Conservation (phyloP, 768 basidiomycete genomes). For the Steccherinum ochraceum region DNA sequence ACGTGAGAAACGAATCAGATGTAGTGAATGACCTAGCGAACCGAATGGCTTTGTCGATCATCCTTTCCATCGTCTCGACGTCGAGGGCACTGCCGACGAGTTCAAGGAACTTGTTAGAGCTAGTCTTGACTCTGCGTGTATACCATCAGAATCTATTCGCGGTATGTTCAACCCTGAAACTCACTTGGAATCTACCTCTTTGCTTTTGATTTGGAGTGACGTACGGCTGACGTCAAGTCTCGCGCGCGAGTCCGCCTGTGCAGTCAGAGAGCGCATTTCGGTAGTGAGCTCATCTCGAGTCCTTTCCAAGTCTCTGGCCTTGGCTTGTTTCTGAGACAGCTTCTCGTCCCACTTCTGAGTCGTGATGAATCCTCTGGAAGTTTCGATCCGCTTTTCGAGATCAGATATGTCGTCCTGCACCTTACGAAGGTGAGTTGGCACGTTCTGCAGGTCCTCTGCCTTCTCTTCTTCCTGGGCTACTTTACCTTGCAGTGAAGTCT, state of each 20-base stretch:
- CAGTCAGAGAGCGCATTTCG: conserved; percentile 65
- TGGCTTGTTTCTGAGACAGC: conserved; percentile 45
- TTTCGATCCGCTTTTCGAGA: conserved; percentile 54
- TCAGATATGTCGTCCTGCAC: conserved; percentile 63
- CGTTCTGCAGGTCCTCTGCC: conserved; percentile 49
- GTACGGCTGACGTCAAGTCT: conserved; percentile 67
- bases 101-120: conserved; percentile 56
- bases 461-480: conserved; percentile 47
- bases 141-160: conserved; percentile 2
- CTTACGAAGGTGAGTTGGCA: conserved; percentile 48
- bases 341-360: conserved; percentile 60
- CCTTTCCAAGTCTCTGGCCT: conserved; percentile 58
- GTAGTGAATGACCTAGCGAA: background rate
- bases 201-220: conserved; percentile 58
- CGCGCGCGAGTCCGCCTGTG: conserved; percentile 78
- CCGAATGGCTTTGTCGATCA: conserved; percentile 37
- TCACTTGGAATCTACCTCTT: conserved; percentile 65
- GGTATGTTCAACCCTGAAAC: conserved; percentile 22
- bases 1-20: background rate
- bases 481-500: conserved; percentile 33
- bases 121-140: conserved; percentile 52
- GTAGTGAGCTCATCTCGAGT: conserved; percentile 60
- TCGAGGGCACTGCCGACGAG: conserved; percentile 55
- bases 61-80: conserved; percentile 65
- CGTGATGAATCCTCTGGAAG: conserved; percentile 51